Percentiles rank a stretch among this genome's conserved stretches.
Evolutionary conservation across 73 alveolate species (phyloP).

Genomic region (Blepharisma stoltei): DNA sequence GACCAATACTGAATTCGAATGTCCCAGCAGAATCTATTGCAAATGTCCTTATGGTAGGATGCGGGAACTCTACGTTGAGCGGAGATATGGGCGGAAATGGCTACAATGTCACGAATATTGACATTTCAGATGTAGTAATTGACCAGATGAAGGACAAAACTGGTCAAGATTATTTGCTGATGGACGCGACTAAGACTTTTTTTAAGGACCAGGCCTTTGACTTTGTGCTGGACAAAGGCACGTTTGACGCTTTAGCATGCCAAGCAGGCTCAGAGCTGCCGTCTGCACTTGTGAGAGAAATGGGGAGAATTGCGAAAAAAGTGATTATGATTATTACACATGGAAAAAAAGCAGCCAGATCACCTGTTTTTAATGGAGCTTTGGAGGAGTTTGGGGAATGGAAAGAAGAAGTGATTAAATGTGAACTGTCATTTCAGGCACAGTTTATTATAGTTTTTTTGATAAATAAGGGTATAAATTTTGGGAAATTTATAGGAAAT

Average conservation of each 20-base stretch:
- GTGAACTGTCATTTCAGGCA: conserved; percentile 1
- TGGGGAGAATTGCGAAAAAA: conserved; percentile 25
- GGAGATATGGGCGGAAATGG: conserved; percentile 52
- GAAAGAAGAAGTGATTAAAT: not conserved
- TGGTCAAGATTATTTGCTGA: conserved; percentile 29
- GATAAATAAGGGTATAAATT: too few relatives aligned
- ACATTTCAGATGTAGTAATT: conserved; percentile 46
- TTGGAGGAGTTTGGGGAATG: not conserved
- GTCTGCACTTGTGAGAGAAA: not conserved
- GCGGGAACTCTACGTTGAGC: conserved; percentile 61
- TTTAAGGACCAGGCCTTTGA: conserved; percentile 48
- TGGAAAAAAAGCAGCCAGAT: not conserved
- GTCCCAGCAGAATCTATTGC: conserved; percentile 3
- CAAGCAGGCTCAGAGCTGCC: not conserved
- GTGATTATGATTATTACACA: not conserved
- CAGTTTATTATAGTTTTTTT: conserved; percentile 15
- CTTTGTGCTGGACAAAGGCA: conserved; percentile 54
- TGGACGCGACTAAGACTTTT: conserved; percentile 48
- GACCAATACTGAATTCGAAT: not conserved
- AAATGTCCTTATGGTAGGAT: conserved; percentile 54
- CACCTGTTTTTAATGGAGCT: not conserved
- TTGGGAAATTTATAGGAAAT: too few relatives aligned
- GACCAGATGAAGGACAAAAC: conserved; percentile 40
- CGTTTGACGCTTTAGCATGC: conserved; percentile 57
- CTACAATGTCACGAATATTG: conserved; percentile 50